Evolutionary conservation across 345 rosid genomes (phyloP).

Genomic region (Lepidium didymum): DNA sequence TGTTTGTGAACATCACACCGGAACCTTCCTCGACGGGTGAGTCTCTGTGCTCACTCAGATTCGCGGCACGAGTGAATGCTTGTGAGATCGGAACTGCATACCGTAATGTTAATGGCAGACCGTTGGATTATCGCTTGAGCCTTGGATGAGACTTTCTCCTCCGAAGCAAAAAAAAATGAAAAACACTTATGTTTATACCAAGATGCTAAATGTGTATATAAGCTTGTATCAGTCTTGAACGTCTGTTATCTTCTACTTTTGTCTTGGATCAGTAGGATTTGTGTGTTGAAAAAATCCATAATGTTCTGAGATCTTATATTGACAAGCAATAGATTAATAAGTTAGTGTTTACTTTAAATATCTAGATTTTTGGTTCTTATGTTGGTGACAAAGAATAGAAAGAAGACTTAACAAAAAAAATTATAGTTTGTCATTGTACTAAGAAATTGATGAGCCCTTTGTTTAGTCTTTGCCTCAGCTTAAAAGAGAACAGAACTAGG

Average conservation of each 20-base stretch:
- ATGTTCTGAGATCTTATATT: neutral
- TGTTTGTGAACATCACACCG: slow-evolving; percentile 91
- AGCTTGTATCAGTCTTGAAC: slow-evolving; percentile 5
- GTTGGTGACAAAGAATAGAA: neutral
- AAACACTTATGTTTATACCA: slow-evolving; percentile 10
- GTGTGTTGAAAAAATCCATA: neutral
- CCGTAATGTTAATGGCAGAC: slow-evolving; percentile 47
- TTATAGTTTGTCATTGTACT: neutral
- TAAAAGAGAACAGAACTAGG: too few relatives aligned
- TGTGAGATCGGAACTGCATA: slow-evolving; percentile 96
- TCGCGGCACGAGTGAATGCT: slow-evolving; percentile 97
- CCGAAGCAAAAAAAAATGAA: neutral
- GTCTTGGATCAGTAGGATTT: neutral
- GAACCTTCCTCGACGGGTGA: slow-evolving; percentile 79
- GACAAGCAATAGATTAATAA: neutral
- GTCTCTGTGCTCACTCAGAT: slow-evolving; percentile 89
- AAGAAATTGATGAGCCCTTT: too few relatives aligned
- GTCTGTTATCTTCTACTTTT: neutral
- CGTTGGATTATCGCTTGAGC: slow-evolving; percentile 67
- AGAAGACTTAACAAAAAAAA: neutral
- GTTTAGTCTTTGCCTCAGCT: too few relatives aligned
- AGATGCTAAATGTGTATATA: slow-evolving; percentile 19
- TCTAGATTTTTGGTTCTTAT: neutral
- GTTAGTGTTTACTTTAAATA: neutral
- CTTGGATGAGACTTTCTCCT: slow-evolving; percentile 40